These are phyloP conservation scores for Populus davidiana DNA, from an alignment of 345 rosid species.

Conservation along the genomic window DNA sequence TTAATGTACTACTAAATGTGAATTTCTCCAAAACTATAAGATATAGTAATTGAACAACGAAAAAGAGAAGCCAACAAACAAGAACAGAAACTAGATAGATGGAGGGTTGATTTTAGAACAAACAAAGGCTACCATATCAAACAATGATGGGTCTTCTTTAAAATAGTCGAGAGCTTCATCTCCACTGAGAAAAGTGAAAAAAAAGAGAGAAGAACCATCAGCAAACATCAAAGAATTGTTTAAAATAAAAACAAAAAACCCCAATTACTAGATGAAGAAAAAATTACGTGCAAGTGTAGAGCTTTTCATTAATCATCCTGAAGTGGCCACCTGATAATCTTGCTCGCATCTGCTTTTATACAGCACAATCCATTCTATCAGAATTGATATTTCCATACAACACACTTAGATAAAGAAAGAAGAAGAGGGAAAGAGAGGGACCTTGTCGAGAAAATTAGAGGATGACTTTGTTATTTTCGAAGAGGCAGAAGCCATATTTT, in stretches of 20 bases:
- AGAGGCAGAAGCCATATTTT: constrained; percentile 4
- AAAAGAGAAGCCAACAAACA: background rate
- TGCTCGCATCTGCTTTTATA: constrained; percentile 63
- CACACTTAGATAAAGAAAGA: background rate
- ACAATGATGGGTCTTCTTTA: constrained; percentile 68
- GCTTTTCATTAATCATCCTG: constrained; percentile 90
- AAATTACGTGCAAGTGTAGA: constrained; percentile 83
- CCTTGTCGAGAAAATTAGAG: constrained; percentile 34
- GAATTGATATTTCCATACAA: background rate
- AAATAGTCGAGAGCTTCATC: constrained; percentile 76
- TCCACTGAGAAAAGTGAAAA: constrained; percentile 45
- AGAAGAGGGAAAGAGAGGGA: background rate
- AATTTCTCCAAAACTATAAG: background rate
- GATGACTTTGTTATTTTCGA: constrained; percentile 16
- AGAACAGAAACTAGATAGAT: background rate
- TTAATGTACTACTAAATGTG: no score
- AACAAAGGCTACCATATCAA: constrained; percentile 62
- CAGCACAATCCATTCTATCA: background rate
- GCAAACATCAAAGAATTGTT: background rate
- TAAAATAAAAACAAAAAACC: no score
- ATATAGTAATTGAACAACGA: background rate
- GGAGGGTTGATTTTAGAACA: background rate
- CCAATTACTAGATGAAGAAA: background rate
- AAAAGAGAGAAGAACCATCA: background rate
- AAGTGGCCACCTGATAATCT: constrained; percentile 81